Conservation (phyloP, 108 stramenopile species). For the Nitzschia sp. region DNA sequence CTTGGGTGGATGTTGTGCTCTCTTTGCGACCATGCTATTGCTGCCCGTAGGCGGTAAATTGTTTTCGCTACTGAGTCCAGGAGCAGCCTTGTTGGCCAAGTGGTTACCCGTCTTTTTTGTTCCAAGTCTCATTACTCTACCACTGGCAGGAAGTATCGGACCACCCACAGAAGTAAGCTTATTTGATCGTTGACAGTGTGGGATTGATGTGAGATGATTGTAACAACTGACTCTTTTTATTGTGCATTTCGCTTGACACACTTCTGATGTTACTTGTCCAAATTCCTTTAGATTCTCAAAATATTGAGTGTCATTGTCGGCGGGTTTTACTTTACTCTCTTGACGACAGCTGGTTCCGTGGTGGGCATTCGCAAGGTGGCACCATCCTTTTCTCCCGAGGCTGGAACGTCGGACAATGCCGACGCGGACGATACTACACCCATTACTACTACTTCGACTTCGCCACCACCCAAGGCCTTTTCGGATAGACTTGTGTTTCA, state of each 20-base stretch:
- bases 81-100: slow-evolving; percentile 69
- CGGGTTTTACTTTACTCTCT: slow-evolving; percentile 75
- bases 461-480: slow-evolving; percentile 50
- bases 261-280: slow-evolving; percentile 36
- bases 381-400: neutral
- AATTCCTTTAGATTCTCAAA: slow-evolving; percentile 72
- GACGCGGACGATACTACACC: neutral
- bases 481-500: slow-evolving; percentile 39
- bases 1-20: slow-evolving; percentile 63
- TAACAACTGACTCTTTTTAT: neutral
- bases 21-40: slow-evolving; percentile 51
- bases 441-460: slow-evolving; percentile 14
- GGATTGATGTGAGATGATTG: neutral
- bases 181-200: neutral
- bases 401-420: slow-evolving; percentile 24
- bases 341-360: slow-evolving; percentile 74
- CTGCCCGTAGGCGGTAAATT: slow-evolving; percentile 15
- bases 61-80: slow-evolving; percentile 37
- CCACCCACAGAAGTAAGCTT: slow-evolving; percentile 56
- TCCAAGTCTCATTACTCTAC: slow-evolving; percentile 79
- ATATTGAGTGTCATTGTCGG: slow-evolving; percentile 61
- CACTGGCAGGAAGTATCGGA: slow-evolving; percentile 74
- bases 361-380: slow-evolving; percentile 49
- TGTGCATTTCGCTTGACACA: neutral
- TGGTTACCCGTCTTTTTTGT: slow-evolving; percentile 89